Base-by-base conservation (phyloP, 208 protist species). In the Acanthamoeba sp. region DNA sequence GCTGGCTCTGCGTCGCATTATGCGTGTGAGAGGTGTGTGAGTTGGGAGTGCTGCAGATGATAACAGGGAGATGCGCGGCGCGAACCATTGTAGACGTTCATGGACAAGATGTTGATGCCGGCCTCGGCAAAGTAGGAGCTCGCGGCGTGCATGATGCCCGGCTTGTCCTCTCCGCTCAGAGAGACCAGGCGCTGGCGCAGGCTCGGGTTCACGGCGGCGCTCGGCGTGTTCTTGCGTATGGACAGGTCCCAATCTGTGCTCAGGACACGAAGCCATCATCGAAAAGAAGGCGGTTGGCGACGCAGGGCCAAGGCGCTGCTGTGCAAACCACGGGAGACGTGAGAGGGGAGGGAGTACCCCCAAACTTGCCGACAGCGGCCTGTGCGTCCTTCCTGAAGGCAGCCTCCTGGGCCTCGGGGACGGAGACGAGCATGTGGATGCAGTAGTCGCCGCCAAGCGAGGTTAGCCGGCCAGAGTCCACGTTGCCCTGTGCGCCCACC, bases 91-190 rank as follows among this genome's bases (percentile, higher is more conserved):
- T 91, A 91, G 27, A 91, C 57, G 34, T 91, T 62, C 57, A 91
- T 73, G 84, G 84, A 91, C 12, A 73, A 24, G 57, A 91, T 69
- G 84, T 91, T 91, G 84, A 91, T 91, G 52, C 57, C 57, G 34
- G 66, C 71, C 18, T 91, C 57, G 27, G 55, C 84, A 24, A 91
- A 69, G 52, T 29, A 91, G 84, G 29, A 45, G 40, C 55, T 71
- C 52, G 36, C 34, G 84, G 84, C 84, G 84, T 91, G 84, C 48
- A 71, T 73, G 84, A 91, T 91, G 84, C 84, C 84, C 36, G 84
- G 84, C 20, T 91, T 38, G 55, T 91, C 84, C 57, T 62, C 84
- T 7, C 84, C 84, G 84, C 55, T 91, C 36, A 91, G 84, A 1
- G 24, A 42, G 12, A 91, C 55, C 52, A 42, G 9, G 4, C 84